Base-by-base conservation (phyloP, 2,329 filamentous ascomycete genomes). In the Rosellinia necatrix region DNA sequence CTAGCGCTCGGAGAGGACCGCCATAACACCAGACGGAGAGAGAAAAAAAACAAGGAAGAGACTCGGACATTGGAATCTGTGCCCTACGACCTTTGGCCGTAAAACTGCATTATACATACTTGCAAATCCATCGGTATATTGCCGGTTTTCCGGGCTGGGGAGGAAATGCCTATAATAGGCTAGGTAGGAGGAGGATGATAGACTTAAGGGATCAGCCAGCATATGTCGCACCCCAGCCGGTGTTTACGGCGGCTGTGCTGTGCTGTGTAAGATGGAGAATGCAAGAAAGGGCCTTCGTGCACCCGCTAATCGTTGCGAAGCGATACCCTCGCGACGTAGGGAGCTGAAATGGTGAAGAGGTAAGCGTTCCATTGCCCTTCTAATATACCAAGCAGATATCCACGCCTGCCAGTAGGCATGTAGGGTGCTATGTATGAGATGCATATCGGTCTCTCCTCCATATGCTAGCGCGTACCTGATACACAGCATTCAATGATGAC, bases 391-490 rank as follows among this genome's bases (percentile, higher is more conserved):
- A 30, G n/a, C n/a, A n/a, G n/a, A n/a, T n/a, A n/a, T n/a, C n/a
- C n/a, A n/a, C n/a, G n/a, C n/a, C n/a, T n/a, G 6, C 27, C 27
- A 40, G 19, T 40, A 29, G n/a, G 9, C 7, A 37, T 48, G 25
- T 49, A 27, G 35, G 38, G 44, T 48, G 21, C 35, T 46, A 50
- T 35, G 37, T 49, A 52, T 54, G 57, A 46, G 50, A 44, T 49
- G 50, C 53, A 53, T 59, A 44, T 38, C 41, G 34, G 30, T 30
- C 41, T 35, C 42, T 48, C 49, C 13, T 42, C 48, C 38, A 49
- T 48, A 48, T 58, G 41, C 50, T 41, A 42, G 35, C 56, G 53
- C 54, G 56, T 58, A 56, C 48, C 32, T 56, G 50, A 60, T 56
- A 53, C 56, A 52, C 43, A 49, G 38, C 53, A 25, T 46, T 42